Evolutionary conservation across 2,329 filamentous ascomycete species (phyloP).

Genomic region (Ophiocordyceps camponoti-floridani): DNA sequence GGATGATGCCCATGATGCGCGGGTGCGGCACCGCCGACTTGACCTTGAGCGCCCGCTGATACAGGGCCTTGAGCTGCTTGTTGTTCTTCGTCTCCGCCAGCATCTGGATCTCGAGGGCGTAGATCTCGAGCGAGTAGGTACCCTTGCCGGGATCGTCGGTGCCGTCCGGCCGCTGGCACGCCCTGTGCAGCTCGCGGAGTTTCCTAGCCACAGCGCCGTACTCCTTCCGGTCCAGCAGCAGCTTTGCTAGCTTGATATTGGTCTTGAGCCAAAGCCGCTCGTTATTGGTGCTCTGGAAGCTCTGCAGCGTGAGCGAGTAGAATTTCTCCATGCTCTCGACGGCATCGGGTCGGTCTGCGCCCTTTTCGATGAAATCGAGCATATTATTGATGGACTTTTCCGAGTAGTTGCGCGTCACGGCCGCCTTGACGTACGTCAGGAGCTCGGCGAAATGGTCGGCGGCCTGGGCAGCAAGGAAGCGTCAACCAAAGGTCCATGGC

Average conservation of each 20-base stretch:
- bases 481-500: constrained; percentile 9
- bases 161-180: constrained; percentile 77
- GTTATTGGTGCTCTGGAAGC: constrained; percentile 95
- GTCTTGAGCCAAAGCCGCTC: constrained; percentile 96
- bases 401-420: constrained; percentile 93
- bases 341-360: constrained; percentile 47
- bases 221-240: constrained; percentile 83
- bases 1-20: constrained; percentile 97
- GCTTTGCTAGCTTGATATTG: constrained; percentile 85
- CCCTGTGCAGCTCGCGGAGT: constrained; percentile 70
- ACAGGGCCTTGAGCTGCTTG: constrained; percentile 85
- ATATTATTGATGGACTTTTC: constrained; percentile 99
- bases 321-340: constrained; percentile 81
- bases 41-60: constrained; percentile 79
- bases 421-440: constrained; percentile 90
- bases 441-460: constrained; percentile 83
- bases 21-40: constrained; percentile 95
- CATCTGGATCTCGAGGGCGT: constrained; percentile 97
- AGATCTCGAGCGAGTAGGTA: constrained; percentile 89
- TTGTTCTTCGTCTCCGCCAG: constrained; percentile 93
- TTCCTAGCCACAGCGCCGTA: constrained; percentile 68
- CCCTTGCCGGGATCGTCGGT: constrained; percentile 86
- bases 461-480: constrained; percentile 50
- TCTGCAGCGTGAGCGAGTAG: constrained; percentile 82
- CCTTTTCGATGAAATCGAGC: constrained; percentile 94